Evolutionary conservation across 1,284 basidiomycete genomes (phyloP).

Genomic region (Peniophora sp.): DNA sequence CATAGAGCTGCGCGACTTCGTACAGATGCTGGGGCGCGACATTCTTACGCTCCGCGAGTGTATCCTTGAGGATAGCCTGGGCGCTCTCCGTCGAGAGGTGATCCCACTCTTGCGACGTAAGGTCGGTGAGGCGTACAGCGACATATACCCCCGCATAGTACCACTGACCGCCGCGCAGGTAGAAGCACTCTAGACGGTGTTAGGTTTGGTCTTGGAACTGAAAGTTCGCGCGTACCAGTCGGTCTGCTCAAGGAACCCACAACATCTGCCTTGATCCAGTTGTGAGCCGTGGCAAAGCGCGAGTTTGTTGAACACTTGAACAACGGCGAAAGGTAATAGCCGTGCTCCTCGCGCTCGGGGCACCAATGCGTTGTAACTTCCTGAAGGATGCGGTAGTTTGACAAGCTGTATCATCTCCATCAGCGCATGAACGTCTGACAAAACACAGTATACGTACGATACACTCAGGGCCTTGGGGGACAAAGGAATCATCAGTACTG

Average conservation of each 20-base stretch:
- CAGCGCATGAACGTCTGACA: conserved; percentile 3
- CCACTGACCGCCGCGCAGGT: conserved; percentile 68
- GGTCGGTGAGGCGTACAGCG: conserved; percentile 52
- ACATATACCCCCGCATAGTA: conserved; percentile 75
- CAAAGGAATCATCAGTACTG: not conserved
- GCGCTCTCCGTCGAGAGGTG: conserved; percentile 58
- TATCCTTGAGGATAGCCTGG: conserved; percentile 60
- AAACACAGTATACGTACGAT: conserved; percentile 30
- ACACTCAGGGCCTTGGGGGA: conserved; percentile 35
- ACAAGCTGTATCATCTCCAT: conserved; percentile 33
- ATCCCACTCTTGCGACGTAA: conserved; percentile 60
- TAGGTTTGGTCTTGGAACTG: not conserved
- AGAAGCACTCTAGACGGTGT: conserved; percentile 56
- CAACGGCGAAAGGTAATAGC: conserved; percentile 60
- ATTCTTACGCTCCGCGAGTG: conserved; percentile 60
- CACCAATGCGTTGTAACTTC: conserved; percentile 67
- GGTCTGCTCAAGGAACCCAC: conserved; percentile 47
- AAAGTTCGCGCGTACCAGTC: conserved; percentile 39
- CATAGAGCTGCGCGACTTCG: conserved; percentile 63
- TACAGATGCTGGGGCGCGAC: conserved; percentile 68
- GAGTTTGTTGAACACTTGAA: conserved; percentile 74
- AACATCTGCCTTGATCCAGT: conserved; percentile 57
- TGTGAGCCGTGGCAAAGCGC: conserved; percentile 61
- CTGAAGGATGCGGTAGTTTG: conserved; percentile 58
- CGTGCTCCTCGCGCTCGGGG: conserved; percentile 70